Evolutionary conservation across 1,139 yeast genomes (phyloP), one percentile per base, ranked within the genome.

Genomic region (Magnusiomyces starmeri): DNA sequence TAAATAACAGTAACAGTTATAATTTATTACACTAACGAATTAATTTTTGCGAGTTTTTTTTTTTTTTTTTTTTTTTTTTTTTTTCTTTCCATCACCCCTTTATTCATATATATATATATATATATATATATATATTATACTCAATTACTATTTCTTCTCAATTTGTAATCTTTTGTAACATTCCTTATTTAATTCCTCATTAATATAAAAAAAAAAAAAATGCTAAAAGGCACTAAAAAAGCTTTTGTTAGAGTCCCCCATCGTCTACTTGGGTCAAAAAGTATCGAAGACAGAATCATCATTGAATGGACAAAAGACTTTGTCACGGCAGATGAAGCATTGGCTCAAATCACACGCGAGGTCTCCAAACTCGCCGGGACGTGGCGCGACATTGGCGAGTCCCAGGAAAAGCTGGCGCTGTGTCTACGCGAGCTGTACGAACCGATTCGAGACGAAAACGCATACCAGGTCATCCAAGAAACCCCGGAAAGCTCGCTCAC

Each of bases 281-380:
- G 69, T 12, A 58, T 62, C 16, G 82, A 78, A 57, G 82, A 78
- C 60, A 75, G 76, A 54, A 64, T 77, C 46, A 70, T 79, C 32
- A 62, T 68, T 12, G 76, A 74, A 48, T 78, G 78, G 70, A 66
- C 74, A 49, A 72, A 74, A 54, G 82, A 78, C 55, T 62, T 78
- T 54, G 68, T 70, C 47, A 67, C 72, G 26, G 70, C 79, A 1
- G 67, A 73, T 18, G 69, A 67, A 49, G 83, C 79, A 1, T 61
- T 79, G 48, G 70, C 71, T 49, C 74, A 70, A 56, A 60, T 77
- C 26, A 58, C 60, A 7, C 56, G 63, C 20, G 79, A 76, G 53
- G 63, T 71, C 39, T 65, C 66, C 48, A 61, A 64, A 25, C 60
- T 73, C 32, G 64, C 70, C 25, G 60, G 62, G 22, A 66, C 71